A percentile compares a stretch with the other conserved stretches of the same genome.
These are phyloP conservation scores for Magnolia officinalis DNA, from an alignment of 164 flowering plant species.

Conservation along the genomic window DNA sequence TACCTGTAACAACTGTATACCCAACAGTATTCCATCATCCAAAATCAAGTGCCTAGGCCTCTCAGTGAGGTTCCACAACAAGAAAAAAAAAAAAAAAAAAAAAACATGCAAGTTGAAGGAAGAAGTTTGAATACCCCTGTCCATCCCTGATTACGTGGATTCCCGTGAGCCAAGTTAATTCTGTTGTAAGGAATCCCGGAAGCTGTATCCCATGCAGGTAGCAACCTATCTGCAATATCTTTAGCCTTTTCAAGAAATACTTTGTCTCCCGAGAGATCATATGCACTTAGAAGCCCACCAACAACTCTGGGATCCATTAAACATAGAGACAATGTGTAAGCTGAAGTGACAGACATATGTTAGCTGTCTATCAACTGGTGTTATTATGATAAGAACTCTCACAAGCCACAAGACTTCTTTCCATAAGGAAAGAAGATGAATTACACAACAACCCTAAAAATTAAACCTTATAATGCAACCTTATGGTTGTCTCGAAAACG, in stretches of 20 bases:
- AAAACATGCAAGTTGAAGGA: too few species aligned
- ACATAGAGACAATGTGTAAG: slow-evolving; percentile 8
- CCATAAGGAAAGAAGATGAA: slow-evolving; percentile 14
- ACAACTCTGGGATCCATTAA: slow-evolving; percentile 64
- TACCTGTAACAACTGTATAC: too few species aligned
- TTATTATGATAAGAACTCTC: neutral
- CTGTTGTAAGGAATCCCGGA: slow-evolving; percentile 88
- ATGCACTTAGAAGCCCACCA: slow-evolving; percentile 98
- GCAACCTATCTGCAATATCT: slow-evolving; percentile 90
- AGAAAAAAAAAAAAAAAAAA: too few species aligned
- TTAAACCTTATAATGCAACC: slow-evolving; percentile 90
- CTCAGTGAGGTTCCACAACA: too few species aligned
- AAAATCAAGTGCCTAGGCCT: too few species aligned
- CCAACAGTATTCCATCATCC: too few species aligned
- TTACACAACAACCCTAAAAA: slow-evolving; percentile 16
- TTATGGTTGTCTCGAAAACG: slow-evolving; percentile 99
- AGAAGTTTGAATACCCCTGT: slow-evolving; percentile 58
- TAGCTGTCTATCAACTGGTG: neutral
- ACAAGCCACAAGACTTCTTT: slow-evolving; percentile 8
- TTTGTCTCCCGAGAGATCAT: slow-evolving; percentile 87
- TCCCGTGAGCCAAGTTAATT: slow-evolving; percentile 76
- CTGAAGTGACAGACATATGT: neutral
- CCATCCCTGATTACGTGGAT: slow-evolving; percentile 86
- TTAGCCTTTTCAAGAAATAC: slow-evolving; percentile 87
- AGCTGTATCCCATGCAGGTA: slow-evolving; percentile 98